Percentiles rank a stretch among this genome's conserved stretches.
Evolutionary conservation across 2,329 filamentous ascomycete genomes (phyloP).

Genomic region (Aureobasidium lini): DNA sequence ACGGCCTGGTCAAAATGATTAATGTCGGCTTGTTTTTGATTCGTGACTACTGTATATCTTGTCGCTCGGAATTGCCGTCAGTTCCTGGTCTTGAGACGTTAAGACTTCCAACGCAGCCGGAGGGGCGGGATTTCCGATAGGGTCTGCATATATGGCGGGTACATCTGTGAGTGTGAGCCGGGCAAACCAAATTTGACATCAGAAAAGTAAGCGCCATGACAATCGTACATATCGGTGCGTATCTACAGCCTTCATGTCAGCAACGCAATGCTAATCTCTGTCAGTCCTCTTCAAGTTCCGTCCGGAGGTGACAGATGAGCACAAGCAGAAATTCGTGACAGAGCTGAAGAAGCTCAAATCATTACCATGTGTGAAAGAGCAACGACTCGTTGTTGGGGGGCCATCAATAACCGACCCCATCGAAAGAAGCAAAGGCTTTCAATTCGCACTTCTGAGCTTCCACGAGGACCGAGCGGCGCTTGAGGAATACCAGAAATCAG

Average conservation of each 20-base stretch:
- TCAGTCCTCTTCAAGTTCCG: slow-evolving; percentile 47
- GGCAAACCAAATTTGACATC: too few species aligned
- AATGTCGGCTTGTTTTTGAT: too few species aligned
- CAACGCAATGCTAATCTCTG: background rate
- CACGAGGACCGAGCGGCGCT: slow-evolving; percentile 41
- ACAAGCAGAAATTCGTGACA: slow-evolving; percentile 38
- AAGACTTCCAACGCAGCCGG: too few species aligned
- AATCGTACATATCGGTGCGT: background rate
- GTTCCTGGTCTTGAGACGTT: too few species aligned
- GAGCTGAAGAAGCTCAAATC: slow-evolving; percentile 45
- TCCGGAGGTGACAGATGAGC: slow-evolving; percentile 33
- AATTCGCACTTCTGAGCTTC: slow-evolving; percentile 46
- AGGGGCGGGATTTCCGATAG: too few species aligned
- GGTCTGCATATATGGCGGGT: too few species aligned
- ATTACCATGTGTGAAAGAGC: slow-evolving; percentile 42
- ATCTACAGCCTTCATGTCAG: background rate
- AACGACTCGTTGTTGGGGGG: slow-evolving; percentile 45
- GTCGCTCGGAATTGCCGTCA: too few species aligned
- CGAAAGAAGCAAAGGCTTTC: slow-evolving; percentile 46
- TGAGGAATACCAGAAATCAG: slow-evolving; percentile 45
- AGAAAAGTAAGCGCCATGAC: background rate
- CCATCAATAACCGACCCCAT: slow-evolving; percentile 47
- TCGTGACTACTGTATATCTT: too few species aligned
- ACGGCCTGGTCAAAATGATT: too few species aligned
- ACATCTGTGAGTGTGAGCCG: too few species aligned